Percentiles rank a stretch among this genome's conserved stretches.
phyloP scores from a whole-genome alignment of 2,329 filamentous ascomycete species.

The Colletotrichum sidae region DNA sequence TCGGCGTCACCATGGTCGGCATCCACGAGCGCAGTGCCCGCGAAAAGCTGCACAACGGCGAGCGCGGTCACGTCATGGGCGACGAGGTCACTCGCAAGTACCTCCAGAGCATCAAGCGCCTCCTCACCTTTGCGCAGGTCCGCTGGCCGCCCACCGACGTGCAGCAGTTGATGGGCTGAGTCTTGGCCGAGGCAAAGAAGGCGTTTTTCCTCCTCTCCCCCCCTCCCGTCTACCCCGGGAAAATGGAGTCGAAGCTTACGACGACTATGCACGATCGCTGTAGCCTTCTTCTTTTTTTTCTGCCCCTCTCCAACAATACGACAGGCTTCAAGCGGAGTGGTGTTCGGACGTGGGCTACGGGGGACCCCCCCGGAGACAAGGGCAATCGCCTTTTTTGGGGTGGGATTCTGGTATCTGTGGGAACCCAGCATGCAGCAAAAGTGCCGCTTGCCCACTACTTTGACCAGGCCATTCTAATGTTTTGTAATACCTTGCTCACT shows the following conservation, averaged over 20 bases:
- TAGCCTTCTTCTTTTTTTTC: too few species aligned
- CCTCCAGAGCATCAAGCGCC: slow-evolving; percentile 96
- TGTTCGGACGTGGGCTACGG: too few species aligned
- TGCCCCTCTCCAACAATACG: too few species aligned
- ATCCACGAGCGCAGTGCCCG: slow-evolving; percentile 97
- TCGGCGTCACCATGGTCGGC: slow-evolving; percentile 99
- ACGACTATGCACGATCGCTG: too few species aligned
- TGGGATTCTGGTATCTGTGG: too few species aligned
- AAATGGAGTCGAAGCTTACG: too few species aligned
- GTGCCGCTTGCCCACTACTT: too few species aligned
- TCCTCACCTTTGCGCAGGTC: slow-evolving; percentile 95
- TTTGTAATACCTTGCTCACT: slow-evolving; percentile 29
- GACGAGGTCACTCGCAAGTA: slow-evolving; percentile 97
- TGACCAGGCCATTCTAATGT: background rate
- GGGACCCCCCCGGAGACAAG: too few species aligned
- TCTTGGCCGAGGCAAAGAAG: background rate
- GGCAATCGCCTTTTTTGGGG: too few species aligned
- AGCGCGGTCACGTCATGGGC: slow-evolving; percentile 94
- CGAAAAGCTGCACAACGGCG: slow-evolving; percentile 91
- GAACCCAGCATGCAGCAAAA: too few species aligned
- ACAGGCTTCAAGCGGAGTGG: too few species aligned
- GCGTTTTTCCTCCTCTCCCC: background rate
- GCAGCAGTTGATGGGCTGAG: slow-evolving; percentile 90
- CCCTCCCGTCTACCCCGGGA: too few species aligned
- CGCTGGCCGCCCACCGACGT: slow-evolving; percentile 95